These are phyloP conservation scores for Aegilops speltoides DNA, from an alignment of 176 grass and related monocot genomes.

Conservation along the genomic window DNA sequence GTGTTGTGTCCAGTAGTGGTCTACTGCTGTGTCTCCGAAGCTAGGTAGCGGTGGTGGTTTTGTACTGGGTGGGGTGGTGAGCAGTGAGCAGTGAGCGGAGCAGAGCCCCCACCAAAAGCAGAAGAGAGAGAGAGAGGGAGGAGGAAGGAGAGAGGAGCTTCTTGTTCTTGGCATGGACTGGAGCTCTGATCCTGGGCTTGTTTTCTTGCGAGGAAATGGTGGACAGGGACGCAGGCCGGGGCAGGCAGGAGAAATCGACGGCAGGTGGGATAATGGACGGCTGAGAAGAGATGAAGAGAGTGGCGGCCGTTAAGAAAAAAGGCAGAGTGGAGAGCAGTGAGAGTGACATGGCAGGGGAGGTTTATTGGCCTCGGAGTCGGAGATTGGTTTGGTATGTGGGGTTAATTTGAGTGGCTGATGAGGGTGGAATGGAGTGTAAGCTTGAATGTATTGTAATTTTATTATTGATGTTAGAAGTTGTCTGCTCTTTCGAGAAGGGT, in stretches of 20 bases:
- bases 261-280: conserved; percentile 25
- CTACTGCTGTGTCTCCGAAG: not conserved
- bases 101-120: conserved; percentile 27
- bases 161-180: conserved; percentile 10
- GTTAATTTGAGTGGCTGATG: not conserved
- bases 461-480: not conserved
- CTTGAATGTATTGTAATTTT: not conserved
- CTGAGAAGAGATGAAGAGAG: not conserved
- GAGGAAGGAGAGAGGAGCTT: not conserved
- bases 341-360: conserved; percentile 3
- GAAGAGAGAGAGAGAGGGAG: not conserved
- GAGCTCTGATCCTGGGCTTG: conserved; percentile 6
- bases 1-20: not conserved
- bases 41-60: conserved; percentile 21
- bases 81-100: conserved; percentile 12
- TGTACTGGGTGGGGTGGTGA: conserved; percentile 28
- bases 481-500: not conserved
- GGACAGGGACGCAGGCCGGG: conserved; percentile 34
- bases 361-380: not conserved
- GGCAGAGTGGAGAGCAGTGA: conserved; percentile 3
- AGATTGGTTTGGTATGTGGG: not conserved
- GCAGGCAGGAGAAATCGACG: conserved; percentile 39
- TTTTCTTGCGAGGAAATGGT: conserved; percentile 26
- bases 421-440: not conserved
- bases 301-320: conserved; percentile 1